A percentile compares a stretch with the other conserved stretches of the same genome.
Evolutionary conservation across 805 yeast genomes (phyloP).

Genomic region (Ogataea kodamae): DNA sequence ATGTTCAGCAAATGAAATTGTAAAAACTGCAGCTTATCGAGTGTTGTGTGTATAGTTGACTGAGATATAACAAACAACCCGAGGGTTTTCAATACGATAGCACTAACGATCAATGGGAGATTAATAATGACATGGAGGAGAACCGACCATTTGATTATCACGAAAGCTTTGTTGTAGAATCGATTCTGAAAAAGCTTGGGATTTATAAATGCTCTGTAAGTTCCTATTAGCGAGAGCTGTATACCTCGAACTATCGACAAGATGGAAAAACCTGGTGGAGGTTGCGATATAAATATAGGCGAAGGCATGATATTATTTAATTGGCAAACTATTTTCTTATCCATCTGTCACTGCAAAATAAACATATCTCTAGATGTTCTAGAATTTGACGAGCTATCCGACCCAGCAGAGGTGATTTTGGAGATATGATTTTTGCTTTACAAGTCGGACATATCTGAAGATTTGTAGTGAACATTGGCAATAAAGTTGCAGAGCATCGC

Average conservation of each 20-base stretch:
- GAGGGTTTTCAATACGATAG: slow-evolving; percentile 22
- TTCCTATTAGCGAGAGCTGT: slow-evolving; percentile 50
- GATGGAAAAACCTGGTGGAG: slow-evolving; percentile 51
- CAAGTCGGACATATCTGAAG: slow-evolving; percentile 37
- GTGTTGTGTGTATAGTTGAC: slow-evolving; percentile 13
- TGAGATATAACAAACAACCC: slow-evolving; percentile 16
- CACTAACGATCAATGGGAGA: slow-evolving; percentile 25
- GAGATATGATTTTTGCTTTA: slow-evolving; percentile 23
- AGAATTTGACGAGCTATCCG: slow-evolving; percentile 16
- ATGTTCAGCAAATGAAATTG: slow-evolving; percentile 39
- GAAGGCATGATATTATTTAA: slow-evolving; percentile 44
- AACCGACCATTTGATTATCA: slow-evolving; percentile 37
- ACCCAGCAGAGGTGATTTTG: slow-evolving; percentile 3
- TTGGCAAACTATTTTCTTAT: slow-evolving; percentile 4
- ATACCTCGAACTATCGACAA: slow-evolving; percentile 49
- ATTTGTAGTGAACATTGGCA: slow-evolving; percentile 35
- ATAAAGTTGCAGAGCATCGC: slow-evolving; percentile 35
- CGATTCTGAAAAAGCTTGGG: slow-evolving; percentile 36
- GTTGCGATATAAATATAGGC: slow-evolving; percentile 54
- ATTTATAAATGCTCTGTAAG: slow-evolving; percentile 43
- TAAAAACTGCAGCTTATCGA: slow-evolving; percentile 29
- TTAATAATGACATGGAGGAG: slow-evolving; percentile 35
- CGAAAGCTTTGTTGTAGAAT: slow-evolving; percentile 36
- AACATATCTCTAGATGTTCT: slow-evolving; percentile 26
- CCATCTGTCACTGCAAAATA: slow-evolving; percentile 22